These are phyloP conservation scores for Cutaneotrichosporon dermatis DNA, from an alignment of 1,284 basidiomycete genomes.

Conservation along the genomic window DNA sequence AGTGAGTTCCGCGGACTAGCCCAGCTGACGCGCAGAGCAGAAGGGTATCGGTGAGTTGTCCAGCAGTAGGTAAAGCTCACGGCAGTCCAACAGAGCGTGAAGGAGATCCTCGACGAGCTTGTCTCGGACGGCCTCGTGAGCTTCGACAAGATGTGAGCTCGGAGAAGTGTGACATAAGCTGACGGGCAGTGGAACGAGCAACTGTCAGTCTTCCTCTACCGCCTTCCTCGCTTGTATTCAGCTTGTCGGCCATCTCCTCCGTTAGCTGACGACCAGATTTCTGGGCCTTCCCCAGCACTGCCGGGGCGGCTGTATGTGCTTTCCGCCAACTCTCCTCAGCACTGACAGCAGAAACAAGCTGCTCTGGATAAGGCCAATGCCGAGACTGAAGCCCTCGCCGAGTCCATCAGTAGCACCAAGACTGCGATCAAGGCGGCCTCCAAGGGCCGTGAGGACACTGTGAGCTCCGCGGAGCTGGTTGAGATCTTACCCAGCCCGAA, in stretches of 20 bases:
- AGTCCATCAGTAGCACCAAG: neutral
- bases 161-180: constrained; percentile 1
- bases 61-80: neutral
- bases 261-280: constrained; percentile 58
- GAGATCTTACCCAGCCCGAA: constrained; percentile 52
- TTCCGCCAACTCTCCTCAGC: neutral
- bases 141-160: constrained; percentile 66
- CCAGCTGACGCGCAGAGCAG: constrained; percentile 60
- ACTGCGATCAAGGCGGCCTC: neutral
- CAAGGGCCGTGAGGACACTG: constrained; percentile 60
- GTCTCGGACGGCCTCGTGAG: constrained; percentile 77
- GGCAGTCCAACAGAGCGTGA: constrained; percentile 76
- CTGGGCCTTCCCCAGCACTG: constrained; percentile 86
- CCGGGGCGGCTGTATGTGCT: constrained; percentile 63
- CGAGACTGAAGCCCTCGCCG: constrained; percentile 51
- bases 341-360: constrained; percentile 42
- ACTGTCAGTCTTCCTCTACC: constrained; percentile 58
- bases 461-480: constrained; percentile 45
- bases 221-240: neutral
- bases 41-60: constrained; percentile 70
- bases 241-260: neutral
- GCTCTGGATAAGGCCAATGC: constrained; percentile 59
- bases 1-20: constrained; percentile 27
- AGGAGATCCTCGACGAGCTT: constrained; percentile 77
- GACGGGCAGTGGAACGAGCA: constrained; percentile 63